Conservation (phyloP, 768 basidiomycete species). For the Coprinopsis cinerea region DNA sequence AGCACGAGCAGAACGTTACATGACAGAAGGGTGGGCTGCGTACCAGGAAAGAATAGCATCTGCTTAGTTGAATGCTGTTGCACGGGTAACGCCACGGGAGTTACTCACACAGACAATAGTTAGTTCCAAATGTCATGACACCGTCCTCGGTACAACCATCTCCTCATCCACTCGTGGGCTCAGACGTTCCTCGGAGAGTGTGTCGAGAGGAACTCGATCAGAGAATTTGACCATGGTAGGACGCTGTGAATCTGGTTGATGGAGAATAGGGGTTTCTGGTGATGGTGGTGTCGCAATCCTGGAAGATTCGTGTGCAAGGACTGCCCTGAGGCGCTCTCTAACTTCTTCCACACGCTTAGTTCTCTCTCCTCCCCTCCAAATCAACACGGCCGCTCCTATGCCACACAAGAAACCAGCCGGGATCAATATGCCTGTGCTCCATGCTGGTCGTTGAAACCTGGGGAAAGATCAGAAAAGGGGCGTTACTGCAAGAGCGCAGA, state of each 20-base stretch:
- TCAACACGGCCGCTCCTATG: constrained; percentile 65
- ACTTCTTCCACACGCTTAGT: constrained; percentile 67
- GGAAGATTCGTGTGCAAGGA: constrained; percentile 23
- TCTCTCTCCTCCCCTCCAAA: constrained; percentile 66
- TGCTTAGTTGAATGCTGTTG: too few relatives aligned
- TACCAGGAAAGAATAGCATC: constrained; percentile 46
- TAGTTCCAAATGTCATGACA: background rate
- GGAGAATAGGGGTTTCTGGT: constrained; percentile 28
- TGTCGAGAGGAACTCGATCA: background rate
- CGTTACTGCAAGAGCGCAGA: background rate
- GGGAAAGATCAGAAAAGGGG: background rate
- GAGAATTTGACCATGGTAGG: background rate
- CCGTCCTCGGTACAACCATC: constrained; percentile 29
- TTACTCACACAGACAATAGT: too few relatives aligned
- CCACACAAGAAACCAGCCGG: constrained; percentile 72
- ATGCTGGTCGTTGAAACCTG: constrained; percentile 60
- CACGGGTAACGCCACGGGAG: constrained; percentile 6
- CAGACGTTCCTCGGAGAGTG: background rate
- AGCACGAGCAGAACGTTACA: constrained; percentile 78
- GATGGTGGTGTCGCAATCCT: background rate
- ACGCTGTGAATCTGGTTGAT: background rate
- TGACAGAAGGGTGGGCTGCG: constrained; percentile 84
- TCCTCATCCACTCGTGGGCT: constrained; percentile 28
- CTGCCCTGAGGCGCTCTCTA: constrained; percentile 49
- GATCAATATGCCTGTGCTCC: constrained; percentile 66